These are phyloP conservation scores for Lactarius indigo DNA, from an alignment of 768 basidiomycete species.

Conservation along the genomic window DNA sequence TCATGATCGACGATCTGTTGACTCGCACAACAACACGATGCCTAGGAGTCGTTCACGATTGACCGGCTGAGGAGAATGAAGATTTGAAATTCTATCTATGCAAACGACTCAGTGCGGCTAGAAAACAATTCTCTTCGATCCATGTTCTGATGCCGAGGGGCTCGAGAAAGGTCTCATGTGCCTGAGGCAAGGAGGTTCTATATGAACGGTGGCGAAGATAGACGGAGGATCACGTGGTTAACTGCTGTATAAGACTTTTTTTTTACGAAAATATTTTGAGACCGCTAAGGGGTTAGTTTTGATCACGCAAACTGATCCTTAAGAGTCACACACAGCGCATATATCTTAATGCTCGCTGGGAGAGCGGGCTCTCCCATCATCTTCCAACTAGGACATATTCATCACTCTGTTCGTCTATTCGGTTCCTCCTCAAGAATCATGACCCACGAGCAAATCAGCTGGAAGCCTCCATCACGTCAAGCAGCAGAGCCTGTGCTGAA, in stretches of 20 bases:
- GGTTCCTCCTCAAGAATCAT: slow-evolving; percentile 34
- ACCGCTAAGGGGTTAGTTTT: neutral
- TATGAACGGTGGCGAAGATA: neutral
- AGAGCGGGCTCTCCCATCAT: slow-evolving; percentile 8
- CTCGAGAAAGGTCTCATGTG: slow-evolving; percentile 6
- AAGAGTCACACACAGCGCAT: neutral
- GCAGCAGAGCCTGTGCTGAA: slow-evolving; percentile 64
- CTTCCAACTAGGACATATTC: neutral
- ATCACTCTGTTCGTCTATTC: neutral
- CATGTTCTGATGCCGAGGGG: neutral
- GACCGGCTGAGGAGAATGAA: neutral
- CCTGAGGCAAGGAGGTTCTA: slow-evolving; percentile 5
- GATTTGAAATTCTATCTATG: neutral
- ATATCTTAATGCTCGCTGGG: slow-evolving; percentile 5
- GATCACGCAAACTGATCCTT: neutral
- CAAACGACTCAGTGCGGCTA: neutral
- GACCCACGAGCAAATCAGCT: slow-evolving; percentile 57
- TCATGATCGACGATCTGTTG: slow-evolving; percentile 13
- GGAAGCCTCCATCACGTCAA: slow-evolving; percentile 46
- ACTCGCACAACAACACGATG: neutral
- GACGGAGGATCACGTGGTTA: neutral
- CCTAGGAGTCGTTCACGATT: neutral
- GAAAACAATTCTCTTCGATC: neutral
- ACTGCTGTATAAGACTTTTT: neutral
- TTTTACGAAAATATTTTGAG: neutral